phyloP scores from a whole-genome alignment of 2,329 filamentous ascomycete genomes.

The Nannizzia gypsea region DNA sequence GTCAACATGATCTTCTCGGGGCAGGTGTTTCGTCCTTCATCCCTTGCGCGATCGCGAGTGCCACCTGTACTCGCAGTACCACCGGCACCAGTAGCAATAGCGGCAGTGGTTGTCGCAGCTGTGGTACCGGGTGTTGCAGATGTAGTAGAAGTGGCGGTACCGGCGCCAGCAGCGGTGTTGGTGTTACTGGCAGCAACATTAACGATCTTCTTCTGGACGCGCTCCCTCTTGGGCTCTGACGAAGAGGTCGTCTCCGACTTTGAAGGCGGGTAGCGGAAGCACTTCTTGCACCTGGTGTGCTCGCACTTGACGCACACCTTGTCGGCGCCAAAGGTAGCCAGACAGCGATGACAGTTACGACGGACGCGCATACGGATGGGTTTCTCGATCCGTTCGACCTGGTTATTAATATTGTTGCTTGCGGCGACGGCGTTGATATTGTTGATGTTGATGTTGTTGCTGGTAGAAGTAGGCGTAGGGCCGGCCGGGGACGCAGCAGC shows the following conservation, averaged over 20 bases:
- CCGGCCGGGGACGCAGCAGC: background rate
- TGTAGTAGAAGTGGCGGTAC: background rate
- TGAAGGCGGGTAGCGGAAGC: slow-evolving; percentile 60
- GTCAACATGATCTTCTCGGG: slow-evolving; percentile 35
- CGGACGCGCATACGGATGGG: slow-evolving; percentile 38
- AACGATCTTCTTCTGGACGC: slow-evolving; percentile 17
- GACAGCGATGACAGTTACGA: slow-evolving; percentile 66
- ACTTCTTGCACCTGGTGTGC: slow-evolving; percentile 70
- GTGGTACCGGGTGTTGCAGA: no score
- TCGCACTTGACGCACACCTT: slow-evolving; percentile 66
- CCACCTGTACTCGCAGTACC: background rate
- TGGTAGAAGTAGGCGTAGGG: no score
- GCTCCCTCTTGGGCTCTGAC: slow-evolving; percentile 28
- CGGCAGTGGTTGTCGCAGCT: no score
- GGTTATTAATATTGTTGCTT: background rate
- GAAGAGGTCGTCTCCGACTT: slow-evolving; percentile 43
- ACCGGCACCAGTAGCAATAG: no score
- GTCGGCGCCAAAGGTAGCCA: slow-evolving; percentile 57
- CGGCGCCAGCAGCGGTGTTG: slow-evolving; percentile 16
- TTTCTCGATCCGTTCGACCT: slow-evolving; percentile 33
- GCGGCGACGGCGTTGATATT: no score
- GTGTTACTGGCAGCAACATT: slow-evolving; percentile 14
- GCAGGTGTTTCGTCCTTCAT: slow-evolving; percentile 14
- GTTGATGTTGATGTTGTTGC: background rate
- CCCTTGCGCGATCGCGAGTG: slow-evolving; percentile 9